These are phyloP conservation scores for Clathrospora elynae DNA, from an alignment of 2,329 filamentous ascomycete genomes.

Conservation along the genomic window DNA sequence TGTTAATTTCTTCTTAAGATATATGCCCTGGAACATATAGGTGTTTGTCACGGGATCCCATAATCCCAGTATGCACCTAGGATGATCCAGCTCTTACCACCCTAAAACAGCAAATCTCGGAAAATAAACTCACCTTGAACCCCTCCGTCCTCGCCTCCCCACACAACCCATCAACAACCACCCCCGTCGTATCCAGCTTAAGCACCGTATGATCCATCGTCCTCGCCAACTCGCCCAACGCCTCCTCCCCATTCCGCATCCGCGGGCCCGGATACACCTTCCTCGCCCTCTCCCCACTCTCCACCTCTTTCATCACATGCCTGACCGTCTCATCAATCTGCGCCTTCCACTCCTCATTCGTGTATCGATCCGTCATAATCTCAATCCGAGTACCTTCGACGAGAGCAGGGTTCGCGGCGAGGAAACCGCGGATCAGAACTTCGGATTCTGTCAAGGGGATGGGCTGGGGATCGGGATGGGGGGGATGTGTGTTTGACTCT, in stretches of 20 bases:
- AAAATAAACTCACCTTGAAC: constrained; percentile 49
- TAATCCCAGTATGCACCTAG: too few species aligned
- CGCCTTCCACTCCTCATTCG: constrained; percentile 52
- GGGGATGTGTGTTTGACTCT: constrained; percentile 18
- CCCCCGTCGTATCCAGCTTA: constrained; percentile 54
- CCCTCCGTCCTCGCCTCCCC: constrained; percentile 57
- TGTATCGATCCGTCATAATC: constrained; percentile 51
- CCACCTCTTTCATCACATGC: constrained; percentile 35
- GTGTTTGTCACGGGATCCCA: too few species aligned
- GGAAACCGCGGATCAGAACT: constrained; percentile 39
- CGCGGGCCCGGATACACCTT: constrained; percentile 37
- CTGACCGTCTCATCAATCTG: constrained; percentile 48
- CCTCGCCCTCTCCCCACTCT: constrained; percentile 33
- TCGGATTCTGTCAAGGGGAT: constrained; percentile 42
- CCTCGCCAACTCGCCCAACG: constrained; percentile 40
- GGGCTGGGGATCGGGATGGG: constrained; percentile 26
- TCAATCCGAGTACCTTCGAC: constrained; percentile 37
- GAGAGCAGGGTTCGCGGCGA: constrained; percentile 41
- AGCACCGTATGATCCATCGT: constrained; percentile 58
- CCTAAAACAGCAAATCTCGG: background rate
- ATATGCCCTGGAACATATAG: too few species aligned
- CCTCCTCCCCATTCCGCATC: constrained; percentile 34
- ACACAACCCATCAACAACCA: constrained; percentile 60
- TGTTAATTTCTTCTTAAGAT: background rate
- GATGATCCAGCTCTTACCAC: background rate